These are phyloP conservation scores for Choiromyces venosus DNA, from an alignment of 495 filamentous ascomycete species.

Conservation along the genomic window DNA sequence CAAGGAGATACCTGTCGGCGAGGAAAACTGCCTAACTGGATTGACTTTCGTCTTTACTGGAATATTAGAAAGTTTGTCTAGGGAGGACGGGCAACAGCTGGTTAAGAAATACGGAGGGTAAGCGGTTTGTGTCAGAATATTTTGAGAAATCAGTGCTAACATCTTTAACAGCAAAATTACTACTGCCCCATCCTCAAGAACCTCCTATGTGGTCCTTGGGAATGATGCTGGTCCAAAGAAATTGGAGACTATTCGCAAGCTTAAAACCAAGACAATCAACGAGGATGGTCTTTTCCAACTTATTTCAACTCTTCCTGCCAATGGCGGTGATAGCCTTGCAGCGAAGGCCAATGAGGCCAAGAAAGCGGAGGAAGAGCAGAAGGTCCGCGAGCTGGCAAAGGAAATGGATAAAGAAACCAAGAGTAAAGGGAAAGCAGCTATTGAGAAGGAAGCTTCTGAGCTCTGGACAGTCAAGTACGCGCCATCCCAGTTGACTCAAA, in stretches of 20 bases:
- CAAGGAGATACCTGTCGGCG: slow-evolving; percentile 72
- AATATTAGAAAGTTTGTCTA: slow-evolving; percentile 66
- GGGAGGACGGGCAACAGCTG: slow-evolving; percentile 79
- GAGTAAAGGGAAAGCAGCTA: slow-evolving; percentile 39
- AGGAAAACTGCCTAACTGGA: slow-evolving; percentile 87
- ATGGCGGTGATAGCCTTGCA: slow-evolving; percentile 81
- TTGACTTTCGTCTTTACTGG: slow-evolving; percentile 97
- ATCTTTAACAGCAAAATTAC: slow-evolving; percentile 64
- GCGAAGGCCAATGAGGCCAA: slow-evolving; percentile 77
- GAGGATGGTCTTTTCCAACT: slow-evolving; percentile 88
- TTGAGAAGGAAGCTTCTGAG: slow-evolving; percentile 54
- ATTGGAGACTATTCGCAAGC: slow-evolving; percentile 72
- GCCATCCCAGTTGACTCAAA: slow-evolving; percentile 71
- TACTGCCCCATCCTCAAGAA: slow-evolving; percentile 78
- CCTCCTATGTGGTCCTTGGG: slow-evolving; percentile 86
- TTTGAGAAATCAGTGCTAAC: slow-evolving; percentile 56
- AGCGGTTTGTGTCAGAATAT: slow-evolving; percentile 60
- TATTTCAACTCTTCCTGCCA: slow-evolving; percentile 73
- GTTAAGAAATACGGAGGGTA: slow-evolving; percentile 93
- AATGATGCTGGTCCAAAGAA: slow-evolving; percentile 90
- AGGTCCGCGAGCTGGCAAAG: slow-evolving; percentile 66
- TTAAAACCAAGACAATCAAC: slow-evolving; percentile 80
- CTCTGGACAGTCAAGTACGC: slow-evolving; percentile 97
- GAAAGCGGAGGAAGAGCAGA: slow-evolving; percentile 71
- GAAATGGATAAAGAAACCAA: slow-evolving; percentile 71